A percentile compares a stretch with the other conserved stretches of the same genome.
phyloP scores from a whole-genome alignment of 2,329 filamentous ascomycete genomes.

The Fusarium marasasianum region DNA sequence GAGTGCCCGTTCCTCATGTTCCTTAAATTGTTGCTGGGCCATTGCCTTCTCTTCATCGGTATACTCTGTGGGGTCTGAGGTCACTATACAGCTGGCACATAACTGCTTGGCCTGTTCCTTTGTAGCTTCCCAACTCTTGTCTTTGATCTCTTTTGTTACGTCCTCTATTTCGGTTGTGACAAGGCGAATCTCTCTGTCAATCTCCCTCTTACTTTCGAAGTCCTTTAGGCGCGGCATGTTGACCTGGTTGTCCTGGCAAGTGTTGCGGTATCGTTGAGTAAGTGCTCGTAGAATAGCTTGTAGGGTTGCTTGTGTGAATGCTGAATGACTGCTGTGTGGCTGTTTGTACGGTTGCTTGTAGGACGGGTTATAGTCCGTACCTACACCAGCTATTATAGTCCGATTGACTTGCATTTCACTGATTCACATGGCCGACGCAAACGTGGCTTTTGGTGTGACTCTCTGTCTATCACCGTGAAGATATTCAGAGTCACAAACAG shows the following conservation, averaged over 20 bases:
- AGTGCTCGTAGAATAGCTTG: neutral
- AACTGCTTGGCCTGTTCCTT: too few relatives aligned
- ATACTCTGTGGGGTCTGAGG: neutral
- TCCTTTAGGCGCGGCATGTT: neutral
- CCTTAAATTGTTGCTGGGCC: neutral
- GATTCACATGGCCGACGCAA: neutral
- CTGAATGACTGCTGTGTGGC: neutral
- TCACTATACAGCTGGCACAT: neutral
- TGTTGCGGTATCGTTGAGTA: accelerated
- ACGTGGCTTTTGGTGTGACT: neutral
- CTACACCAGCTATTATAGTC: neutral
- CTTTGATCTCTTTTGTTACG: neutral
- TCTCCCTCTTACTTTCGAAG: neutral
- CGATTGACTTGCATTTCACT: neutral
- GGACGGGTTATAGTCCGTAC: accelerated
- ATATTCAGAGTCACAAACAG: accelerated
- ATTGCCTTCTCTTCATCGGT: too few relatives aligned
- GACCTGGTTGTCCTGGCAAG: accelerated
- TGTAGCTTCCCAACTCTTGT: neutral
- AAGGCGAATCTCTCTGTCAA: neutral
- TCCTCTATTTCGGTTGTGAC: neutral
- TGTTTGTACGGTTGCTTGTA: neutral
- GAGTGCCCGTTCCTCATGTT: neutral
- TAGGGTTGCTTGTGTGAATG: neutral
- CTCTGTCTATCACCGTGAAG: accelerated